These are phyloP conservation scores for Pholiota microspora DNA, from an alignment of 768 basidiomycete genomes.

Conservation along the genomic window DNA sequence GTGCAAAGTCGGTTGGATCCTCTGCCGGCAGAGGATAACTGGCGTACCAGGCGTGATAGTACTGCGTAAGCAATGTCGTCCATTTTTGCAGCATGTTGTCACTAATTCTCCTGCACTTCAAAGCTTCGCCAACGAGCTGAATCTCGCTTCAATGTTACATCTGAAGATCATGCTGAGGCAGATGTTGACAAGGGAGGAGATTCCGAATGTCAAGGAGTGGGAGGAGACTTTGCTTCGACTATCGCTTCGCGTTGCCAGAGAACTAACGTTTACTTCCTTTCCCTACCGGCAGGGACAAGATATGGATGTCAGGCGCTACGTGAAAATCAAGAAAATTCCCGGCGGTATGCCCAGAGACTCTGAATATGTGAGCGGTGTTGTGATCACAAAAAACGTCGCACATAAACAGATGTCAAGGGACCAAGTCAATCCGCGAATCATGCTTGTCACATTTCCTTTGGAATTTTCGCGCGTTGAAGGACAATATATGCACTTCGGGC, in stretches of 20 bases:
- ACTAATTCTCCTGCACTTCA: slow-evolving; percentile 7
- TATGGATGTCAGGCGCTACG: slow-evolving; percentile 92
- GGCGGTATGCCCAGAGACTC: slow-evolving; percentile 91
- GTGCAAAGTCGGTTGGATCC: slow-evolving; percentile 76
- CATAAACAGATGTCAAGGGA: slow-evolving; percentile 91
- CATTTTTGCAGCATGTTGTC: neutral
- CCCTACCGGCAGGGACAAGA: slow-evolving; percentile 82
- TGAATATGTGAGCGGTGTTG: slow-evolving; percentile 95
- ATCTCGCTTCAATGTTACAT: slow-evolving; percentile 84
- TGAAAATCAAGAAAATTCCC: slow-evolving; percentile 98
- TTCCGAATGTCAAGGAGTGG: slow-evolving; percentile 87
- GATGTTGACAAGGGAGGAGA: slow-evolving; percentile 77
- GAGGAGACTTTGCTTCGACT: slow-evolving; percentile 79
- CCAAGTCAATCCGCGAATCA: slow-evolving; percentile 85
- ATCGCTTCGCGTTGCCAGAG: slow-evolving; percentile 82
- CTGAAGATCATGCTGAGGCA: slow-evolving; percentile 90
- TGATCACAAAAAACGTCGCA: slow-evolving; percentile 97
- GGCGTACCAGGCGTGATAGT: slow-evolving; percentile 86
- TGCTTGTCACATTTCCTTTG: slow-evolving; percentile 93
- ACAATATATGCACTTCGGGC: slow-evolving; percentile 91
- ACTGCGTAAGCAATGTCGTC: slow-evolving; percentile 64
- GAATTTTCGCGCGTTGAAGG: slow-evolving; percentile 93
- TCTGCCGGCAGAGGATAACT: slow-evolving; percentile 63
- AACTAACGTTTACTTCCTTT: slow-evolving; percentile 71
- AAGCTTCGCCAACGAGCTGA: slow-evolving; percentile 83